Conservation (phyloP, 345 rosid genomes). For the Salix arbutifolia region DNA sequence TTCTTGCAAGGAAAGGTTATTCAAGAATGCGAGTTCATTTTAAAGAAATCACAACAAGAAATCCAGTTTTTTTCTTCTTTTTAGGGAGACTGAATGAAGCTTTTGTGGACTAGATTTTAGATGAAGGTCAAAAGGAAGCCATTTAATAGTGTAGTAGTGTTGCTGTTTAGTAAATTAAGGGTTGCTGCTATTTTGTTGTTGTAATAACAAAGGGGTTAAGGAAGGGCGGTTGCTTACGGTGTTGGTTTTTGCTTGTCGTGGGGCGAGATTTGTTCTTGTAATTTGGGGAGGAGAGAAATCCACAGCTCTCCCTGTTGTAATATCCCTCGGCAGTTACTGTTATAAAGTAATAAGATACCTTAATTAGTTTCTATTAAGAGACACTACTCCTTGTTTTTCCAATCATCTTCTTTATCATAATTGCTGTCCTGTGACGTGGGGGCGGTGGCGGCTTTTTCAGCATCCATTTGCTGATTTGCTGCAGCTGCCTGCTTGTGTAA, state of each 20-base stretch:
- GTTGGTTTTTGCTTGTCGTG: too few species aligned
- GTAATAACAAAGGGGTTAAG: neutral
- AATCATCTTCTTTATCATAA: neutral
- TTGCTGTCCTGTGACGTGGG: neutral
- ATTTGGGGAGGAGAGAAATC: neutral
- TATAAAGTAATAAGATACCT: neutral
- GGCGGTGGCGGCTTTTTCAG: neutral
- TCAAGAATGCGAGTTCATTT: neutral
- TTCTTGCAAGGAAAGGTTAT: neutral
- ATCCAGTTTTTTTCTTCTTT: neutral
- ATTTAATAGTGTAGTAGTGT: neutral
- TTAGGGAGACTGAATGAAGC: neutral
- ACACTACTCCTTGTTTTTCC: neutral
- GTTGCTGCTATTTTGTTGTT: neutral
- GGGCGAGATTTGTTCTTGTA: neutral
- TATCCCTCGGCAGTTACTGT: neutral
- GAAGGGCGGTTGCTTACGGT: neutral
- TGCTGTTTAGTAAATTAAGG: neutral
- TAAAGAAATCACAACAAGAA: conserved; percentile 6
- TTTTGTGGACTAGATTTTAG: neutral
- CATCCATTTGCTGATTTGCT: too few species aligned
- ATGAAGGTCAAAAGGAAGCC: neutral
- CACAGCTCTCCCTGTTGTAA: neutral
- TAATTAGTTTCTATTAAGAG: neutral
- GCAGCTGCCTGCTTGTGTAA: neutral